Evolutionary conservation across 331 rosid genomes (phyloP).

Genomic region (Spiraea crenata): DNA sequence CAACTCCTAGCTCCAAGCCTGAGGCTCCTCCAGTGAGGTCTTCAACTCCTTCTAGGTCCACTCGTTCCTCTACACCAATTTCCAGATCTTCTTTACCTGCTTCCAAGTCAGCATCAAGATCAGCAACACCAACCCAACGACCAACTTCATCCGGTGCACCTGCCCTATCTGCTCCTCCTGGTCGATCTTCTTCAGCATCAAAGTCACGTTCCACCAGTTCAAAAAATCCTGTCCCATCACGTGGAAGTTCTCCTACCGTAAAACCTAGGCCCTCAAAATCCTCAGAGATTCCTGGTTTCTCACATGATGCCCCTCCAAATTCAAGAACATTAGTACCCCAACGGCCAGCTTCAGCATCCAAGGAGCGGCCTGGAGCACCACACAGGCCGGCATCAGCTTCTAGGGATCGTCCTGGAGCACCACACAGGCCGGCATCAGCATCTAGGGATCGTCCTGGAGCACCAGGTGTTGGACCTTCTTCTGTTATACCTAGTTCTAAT

Average conservation of each 20-base stretch:
- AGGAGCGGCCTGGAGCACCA: slow-evolving; percentile 58
- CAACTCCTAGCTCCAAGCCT: slow-evolving; percentile 52
- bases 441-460: slow-evolving; percentile 16
- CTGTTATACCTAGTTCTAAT: slow-evolving; percentile 35
- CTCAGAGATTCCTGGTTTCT: slow-evolving; percentile 60
- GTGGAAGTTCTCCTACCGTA: slow-evolving; percentile 64
- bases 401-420: no score
- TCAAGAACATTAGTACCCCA: slow-evolving; percentile 56
- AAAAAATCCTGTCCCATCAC: slow-evolving; percentile 47
- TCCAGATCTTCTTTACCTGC: slow-evolving; percentile 52
- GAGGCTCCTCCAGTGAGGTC: slow-evolving; percentile 55
- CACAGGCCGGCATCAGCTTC: no score
- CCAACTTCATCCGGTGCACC: slow-evolving; percentile 42
- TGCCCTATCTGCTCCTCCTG: slow-evolving; percentile 49
- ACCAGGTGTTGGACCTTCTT: slow-evolving; percentile 46
- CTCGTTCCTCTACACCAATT: slow-evolving; percentile 72
- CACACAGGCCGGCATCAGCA: no score
- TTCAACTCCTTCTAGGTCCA: slow-evolving; percentile 65
- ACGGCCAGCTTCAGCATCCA: slow-evolving; percentile 70
- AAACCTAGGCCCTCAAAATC: slow-evolving; percentile 67
- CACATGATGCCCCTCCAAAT: slow-evolving; percentile 63
- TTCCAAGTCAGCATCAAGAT: slow-evolving; percentile 60
- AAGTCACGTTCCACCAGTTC: slow-evolving; percentile 52
- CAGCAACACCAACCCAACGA: slow-evolving; percentile 65
- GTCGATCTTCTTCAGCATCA: slow-evolving; percentile 69